These are phyloP conservation scores for Cercospora zeina DNA, from an alignment of 2,329 filamentous ascomycete species.

Conservation along the genomic window DNA sequence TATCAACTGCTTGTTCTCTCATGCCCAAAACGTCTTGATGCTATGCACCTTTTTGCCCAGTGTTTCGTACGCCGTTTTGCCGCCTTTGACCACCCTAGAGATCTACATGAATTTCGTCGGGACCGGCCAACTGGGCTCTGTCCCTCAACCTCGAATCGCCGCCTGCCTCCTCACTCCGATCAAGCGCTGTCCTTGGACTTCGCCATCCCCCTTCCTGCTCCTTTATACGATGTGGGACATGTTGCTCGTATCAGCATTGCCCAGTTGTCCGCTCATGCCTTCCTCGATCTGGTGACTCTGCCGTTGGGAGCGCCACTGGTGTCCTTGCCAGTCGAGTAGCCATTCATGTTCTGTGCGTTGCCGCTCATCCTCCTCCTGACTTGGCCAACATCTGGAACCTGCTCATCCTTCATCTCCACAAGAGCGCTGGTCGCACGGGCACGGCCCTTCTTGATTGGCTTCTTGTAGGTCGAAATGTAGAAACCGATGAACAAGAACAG, in stretches of 20 bases:
- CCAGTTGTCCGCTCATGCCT: conserved; percentile 55
- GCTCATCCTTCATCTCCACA: conserved; percentile 77
- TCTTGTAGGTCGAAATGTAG: conserved; percentile 96
- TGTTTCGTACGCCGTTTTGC: conserved; percentile 11
- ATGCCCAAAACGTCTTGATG: conserved; percentile 14
- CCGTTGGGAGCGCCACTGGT: conserved; percentile 57
- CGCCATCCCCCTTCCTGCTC: not conserved
- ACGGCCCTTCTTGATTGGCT: conserved; percentile 71
- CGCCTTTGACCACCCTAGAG: conserved; percentile 4
- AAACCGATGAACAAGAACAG: conserved; percentile 98
- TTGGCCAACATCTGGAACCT: conserved; percentile 58
- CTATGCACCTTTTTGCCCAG: conserved; percentile 9
- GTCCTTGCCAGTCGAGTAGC: conserved; percentile 42
- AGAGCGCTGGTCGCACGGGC: conserved; percentile 79
- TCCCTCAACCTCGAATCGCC: not conserved
- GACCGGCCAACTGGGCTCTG: conserved; percentile 10
- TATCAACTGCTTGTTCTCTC: conserved; percentile 9
- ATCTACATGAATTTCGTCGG: conserved; percentile 18
- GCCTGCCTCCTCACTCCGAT: not conserved
- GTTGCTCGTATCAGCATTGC: not conserved
- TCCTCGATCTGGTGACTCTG: conserved; percentile 65
- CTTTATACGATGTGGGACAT: not conserved
- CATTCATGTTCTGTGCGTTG: conserved; percentile 38
- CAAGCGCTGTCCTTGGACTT: not conserved
- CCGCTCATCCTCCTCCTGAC: conserved; percentile 55